Percentiles rank a stretch among this genome's conserved stretches.
Conservation (phyloP, 78 protist genomes). For the Dictyostelium purpureum region DNA sequence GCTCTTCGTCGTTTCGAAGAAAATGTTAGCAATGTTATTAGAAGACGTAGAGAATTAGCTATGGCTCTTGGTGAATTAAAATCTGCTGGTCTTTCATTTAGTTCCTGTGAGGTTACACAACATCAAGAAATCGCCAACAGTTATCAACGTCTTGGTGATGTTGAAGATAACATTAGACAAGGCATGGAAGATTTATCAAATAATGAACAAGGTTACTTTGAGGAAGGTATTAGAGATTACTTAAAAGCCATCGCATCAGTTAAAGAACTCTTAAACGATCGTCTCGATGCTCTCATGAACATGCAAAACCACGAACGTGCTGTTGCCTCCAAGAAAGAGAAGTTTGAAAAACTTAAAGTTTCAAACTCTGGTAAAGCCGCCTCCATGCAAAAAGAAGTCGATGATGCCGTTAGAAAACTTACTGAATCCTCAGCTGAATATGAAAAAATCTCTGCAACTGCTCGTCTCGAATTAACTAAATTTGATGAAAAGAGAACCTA, state of each 20-base stretch:
- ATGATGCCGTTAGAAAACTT: constrained; percentile 22
- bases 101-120: constrained; percentile 44
- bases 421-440: constrained; percentile 34
- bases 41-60: constrained; percentile 64
- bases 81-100: constrained; percentile 44
- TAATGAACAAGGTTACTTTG: constrained; percentile 64
- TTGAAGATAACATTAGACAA: constrained; percentile 17
- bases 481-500: constrained; percentile 60
- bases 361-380: constrained; percentile 1
- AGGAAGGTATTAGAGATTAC: constrained; percentile 76
- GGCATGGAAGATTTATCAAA: constrained; percentile 58
- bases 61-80: constrained; percentile 52
- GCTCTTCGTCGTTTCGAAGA: constrained; percentile 24
- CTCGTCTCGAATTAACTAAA: constrained; percentile 23
- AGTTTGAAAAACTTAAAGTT: constrained; percentile 19
- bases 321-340: constrained; percentile 43
- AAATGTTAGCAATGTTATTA: not conserved
- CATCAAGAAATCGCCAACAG: constrained; percentile 47
- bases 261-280: constrained; percentile 75
- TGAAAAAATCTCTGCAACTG: constrained; percentile 52
- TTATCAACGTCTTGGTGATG: constrained; percentile 43
- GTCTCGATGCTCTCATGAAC: constrained; percentile 50
- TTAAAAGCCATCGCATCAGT: constrained; percentile 23
- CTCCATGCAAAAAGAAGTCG: not conserved
- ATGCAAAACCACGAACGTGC: constrained; percentile 53